Conservation (phyloP, 352 stramenopile species). For the Phytophthora cactorum region DNA sequence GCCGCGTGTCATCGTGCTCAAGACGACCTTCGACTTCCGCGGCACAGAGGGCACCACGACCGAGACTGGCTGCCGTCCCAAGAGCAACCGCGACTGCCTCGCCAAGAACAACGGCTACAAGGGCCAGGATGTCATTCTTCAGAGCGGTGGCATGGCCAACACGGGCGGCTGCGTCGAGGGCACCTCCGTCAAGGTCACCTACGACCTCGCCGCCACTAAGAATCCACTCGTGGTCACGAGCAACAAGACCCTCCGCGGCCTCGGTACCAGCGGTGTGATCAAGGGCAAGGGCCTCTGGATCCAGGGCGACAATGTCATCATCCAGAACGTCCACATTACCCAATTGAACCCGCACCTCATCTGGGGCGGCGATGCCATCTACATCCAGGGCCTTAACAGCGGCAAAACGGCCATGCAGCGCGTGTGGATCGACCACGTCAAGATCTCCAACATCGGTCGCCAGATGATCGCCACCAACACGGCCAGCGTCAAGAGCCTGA, state of each 20-base stretch:
- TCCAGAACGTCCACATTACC: too few species aligned
- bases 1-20: conserved; percentile 59
- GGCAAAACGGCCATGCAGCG: conserved; percentile 10
- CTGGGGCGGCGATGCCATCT: too few species aligned
- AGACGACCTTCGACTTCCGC: conserved; percentile 55
- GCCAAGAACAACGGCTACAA: conserved; percentile 62
- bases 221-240: too few species aligned
- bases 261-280: too few species aligned
- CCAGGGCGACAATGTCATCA: too few species aligned
- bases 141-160: conserved; percentile 56
- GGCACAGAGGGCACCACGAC: conserved; percentile 57
- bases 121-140: conserved; percentile 61
- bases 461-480: conserved; percentile 45
- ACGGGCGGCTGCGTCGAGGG: conserved; percentile 55
- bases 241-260: too few species aligned
- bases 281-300: too few species aligned
- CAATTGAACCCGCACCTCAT: too few species aligned
- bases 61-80: conserved; percentile 52
- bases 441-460: conserved; percentile 41
- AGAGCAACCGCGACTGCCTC: conserved; percentile 48
- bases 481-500: conserved; percentile 15
- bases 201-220: too few species aligned
- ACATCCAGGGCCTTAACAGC: too few species aligned
- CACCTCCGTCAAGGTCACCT: neutral
- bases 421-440: conserved; percentile 61